phyloP scores from a whole-genome alignment of 768 basidiomycete species.

The Termitomyces sp. region DNA sequence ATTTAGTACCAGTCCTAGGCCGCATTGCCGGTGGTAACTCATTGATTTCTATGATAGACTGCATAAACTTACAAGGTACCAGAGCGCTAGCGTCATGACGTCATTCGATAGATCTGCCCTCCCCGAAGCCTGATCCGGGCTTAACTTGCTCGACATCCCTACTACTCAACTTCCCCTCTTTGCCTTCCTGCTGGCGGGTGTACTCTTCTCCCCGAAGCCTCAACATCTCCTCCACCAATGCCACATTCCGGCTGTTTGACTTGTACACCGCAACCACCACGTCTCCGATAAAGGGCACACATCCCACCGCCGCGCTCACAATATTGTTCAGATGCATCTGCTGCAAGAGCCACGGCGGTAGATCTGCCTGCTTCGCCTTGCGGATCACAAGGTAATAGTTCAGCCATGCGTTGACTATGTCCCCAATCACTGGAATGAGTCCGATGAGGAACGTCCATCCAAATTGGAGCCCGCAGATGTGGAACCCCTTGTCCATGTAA shows the following conservation, averaged over 20 bases:
- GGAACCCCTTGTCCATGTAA: slow-evolving; percentile 85
- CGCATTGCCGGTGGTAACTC: too few relatives aligned
- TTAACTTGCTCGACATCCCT: slow-evolving; percentile 40
- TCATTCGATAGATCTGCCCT: slow-evolving; percentile 18
- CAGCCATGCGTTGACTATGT: slow-evolving; percentile 54
- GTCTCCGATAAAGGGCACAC: slow-evolving; percentile 73
- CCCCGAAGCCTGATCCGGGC: slow-evolving; percentile 48
- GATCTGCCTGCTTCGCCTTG: slow-evolving; percentile 71
- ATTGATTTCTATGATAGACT: too few relatives aligned
- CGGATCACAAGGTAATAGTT: slow-evolving; percentile 75
- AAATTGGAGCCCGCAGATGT: slow-evolving; percentile 72
- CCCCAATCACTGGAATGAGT: slow-evolving; percentile 66
- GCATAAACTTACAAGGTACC: too few relatives aligned
- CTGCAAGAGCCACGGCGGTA: slow-evolving; percentile 56
- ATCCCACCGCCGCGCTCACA: slow-evolving; percentile 59
- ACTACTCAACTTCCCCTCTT: slow-evolving; percentile 20
- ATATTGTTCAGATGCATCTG: slow-evolving; percentile 78
- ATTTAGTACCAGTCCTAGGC: too few relatives aligned
- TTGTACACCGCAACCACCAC: slow-evolving; percentile 73
- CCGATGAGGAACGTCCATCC: slow-evolving; percentile 86
- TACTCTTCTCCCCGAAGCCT: slow-evolving; percentile 72
- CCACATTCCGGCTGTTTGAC: slow-evolving; percentile 86
- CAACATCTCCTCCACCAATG: slow-evolving; percentile 80
- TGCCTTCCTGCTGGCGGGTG: slow-evolving; percentile 42
- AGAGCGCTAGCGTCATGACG: background rate